A percentile compares a stretch with the other conserved stretches of the same genome.
These are phyloP conservation scores for Metschnikowia amazonensis DNA, from an alignment of 805 yeast species.

Conservation along the genomic window DNA sequence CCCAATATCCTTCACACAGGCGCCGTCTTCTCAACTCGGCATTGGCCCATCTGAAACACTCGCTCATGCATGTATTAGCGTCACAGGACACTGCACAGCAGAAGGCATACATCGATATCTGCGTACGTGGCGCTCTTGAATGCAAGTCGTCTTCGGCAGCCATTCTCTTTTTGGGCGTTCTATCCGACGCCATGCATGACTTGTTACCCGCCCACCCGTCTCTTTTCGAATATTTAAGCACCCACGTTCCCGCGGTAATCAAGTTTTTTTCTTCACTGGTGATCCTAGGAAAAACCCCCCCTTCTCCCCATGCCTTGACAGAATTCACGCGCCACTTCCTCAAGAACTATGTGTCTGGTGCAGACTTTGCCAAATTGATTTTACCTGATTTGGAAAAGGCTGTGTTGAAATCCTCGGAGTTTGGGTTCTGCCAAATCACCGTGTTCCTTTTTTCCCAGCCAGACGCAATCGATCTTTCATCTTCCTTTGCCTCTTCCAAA, in stretches of 20 bases:
- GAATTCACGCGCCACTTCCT: constrained; percentile 43
- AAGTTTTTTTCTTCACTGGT: constrained; percentile 35
- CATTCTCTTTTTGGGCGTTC: constrained; percentile 23
- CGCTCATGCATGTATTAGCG: constrained; percentile 14
- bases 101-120: constrained; percentile 3
- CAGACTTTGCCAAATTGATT: constrained; percentile 35
- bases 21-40: constrained; percentile 27
- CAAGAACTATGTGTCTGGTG: constrained; percentile 36
- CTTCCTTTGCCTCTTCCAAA: constrained; percentile 35
- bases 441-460: constrained; percentile 42
- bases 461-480: constrained; percentile 38
- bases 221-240: constrained; percentile 9
- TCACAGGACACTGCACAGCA: constrained; percentile 1
- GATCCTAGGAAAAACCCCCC: constrained; percentile 44
- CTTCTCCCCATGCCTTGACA: constrained; percentile 32
- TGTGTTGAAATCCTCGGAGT: constrained; percentile 73
- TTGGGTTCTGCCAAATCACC: constrained; percentile 53
- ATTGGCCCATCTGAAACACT: constrained; percentile 27
- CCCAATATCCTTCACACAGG: constrained; percentile 13
- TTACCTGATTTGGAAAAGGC: constrained; percentile 70
- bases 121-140: constrained; percentile 3
- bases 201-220: constrained; percentile 26
- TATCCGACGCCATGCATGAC: constrained; percentile 22
- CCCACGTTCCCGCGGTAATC: constrained; percentile 16
- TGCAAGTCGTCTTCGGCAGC: constrained; percentile 10